These are phyloP conservation scores for Agaricales sp. DNA, from an alignment of 1,284 basidiomycete genomes.

Conservation along the genomic window DNA sequence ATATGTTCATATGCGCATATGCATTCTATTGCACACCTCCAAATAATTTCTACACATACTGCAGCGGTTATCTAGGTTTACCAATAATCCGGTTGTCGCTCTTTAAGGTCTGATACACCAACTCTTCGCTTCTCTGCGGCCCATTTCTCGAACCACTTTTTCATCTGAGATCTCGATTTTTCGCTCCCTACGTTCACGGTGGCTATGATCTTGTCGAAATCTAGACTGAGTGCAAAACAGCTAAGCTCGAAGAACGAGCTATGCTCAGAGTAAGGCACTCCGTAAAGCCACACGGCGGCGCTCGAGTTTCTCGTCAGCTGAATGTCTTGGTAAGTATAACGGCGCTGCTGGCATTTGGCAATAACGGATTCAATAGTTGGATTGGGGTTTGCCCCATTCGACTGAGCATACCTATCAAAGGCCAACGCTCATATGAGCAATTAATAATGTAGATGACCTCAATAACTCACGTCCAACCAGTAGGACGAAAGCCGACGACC, in stretches of 20 bases:
- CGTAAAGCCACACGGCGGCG: constrained; percentile 61
- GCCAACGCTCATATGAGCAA: constrained; percentile 5
- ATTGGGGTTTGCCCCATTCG: constrained; percentile 52
- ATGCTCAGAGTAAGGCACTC: constrained; percentile 95
- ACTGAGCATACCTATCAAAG: constrained; percentile 65
- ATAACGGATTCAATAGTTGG: constrained; percentile 63
- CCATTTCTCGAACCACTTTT: constrained; percentile 82
- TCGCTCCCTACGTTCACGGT: constrained; percentile 92
- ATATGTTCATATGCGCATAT: neutral
- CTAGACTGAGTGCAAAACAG: constrained; percentile 82
- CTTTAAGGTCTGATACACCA: constrained; percentile 42
- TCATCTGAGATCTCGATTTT: constrained; percentile 73
- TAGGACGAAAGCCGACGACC: constrained; percentile 82
- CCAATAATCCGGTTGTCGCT: constrained; percentile 62
- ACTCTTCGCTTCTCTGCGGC: constrained; percentile 65
- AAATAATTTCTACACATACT: too few species aligned
- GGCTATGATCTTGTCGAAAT: constrained; percentile 83
- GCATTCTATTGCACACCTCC: neutral
- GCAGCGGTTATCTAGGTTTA: constrained; percentile 24
- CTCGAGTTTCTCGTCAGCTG: constrained; percentile 68
- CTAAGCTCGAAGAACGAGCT: constrained; percentile 92
- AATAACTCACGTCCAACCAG: constrained; percentile 80
- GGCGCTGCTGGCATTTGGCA: constrained; percentile 48
- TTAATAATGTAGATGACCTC: constrained; percentile 2
- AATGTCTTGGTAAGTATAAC: constrained; percentile 62